Percentiles rank a stretch among this genome's conserved stretches.
These are phyloP conservation scores for Neurospora crassa DNA, from an alignment of 2,329 filamentous ascomycete species.

Conservation along the genomic window DNA sequence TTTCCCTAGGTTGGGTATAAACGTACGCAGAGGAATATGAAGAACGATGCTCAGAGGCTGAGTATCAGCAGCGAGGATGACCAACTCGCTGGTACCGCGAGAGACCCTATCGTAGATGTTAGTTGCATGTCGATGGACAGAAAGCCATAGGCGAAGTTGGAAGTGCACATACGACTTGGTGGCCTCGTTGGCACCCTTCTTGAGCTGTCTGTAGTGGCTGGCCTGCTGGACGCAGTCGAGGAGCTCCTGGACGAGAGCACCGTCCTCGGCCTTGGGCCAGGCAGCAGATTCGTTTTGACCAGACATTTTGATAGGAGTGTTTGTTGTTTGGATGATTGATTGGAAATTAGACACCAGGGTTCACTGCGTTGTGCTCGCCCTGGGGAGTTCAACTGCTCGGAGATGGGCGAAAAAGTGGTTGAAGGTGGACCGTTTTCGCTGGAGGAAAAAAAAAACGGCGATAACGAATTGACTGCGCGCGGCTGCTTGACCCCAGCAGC, in stretches of 20 bases:
- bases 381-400: conserved; percentile 9
- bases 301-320: conserved; percentile 16
- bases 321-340: conserved; percentile 2
- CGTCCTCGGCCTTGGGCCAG: conserved; percentile 60
- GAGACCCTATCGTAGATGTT: conserved; percentile 11
- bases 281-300: conserved; percentile 32
- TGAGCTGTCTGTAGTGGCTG: conserved; percentile 50
- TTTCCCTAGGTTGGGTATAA: neutral
- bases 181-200: conserved; percentile 61
- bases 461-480: neutral
- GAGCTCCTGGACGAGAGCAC: conserved; percentile 68
- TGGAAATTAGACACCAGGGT: conserved; percentile 16
- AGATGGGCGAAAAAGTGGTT: conserved; percentile 9
- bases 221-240: conserved; percentile 56
- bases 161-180: conserved; percentile 18
- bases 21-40: conserved; percentile 62
- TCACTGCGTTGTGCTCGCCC: conserved; percentile 22
- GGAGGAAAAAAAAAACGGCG: conserved; percentile 5
- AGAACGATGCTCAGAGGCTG: conserved; percentile 79
- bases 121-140: neutral
- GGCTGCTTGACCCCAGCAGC: neutral
- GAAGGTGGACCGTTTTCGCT: neutral
- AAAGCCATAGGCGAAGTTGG: neutral
- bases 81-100: conserved; percentile 81
- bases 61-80: conserved; percentile 84